These are phyloP conservation scores for Meira nashicola DNA, from an alignment of 1,284 basidiomycete species.

Conservation along the genomic window DNA sequence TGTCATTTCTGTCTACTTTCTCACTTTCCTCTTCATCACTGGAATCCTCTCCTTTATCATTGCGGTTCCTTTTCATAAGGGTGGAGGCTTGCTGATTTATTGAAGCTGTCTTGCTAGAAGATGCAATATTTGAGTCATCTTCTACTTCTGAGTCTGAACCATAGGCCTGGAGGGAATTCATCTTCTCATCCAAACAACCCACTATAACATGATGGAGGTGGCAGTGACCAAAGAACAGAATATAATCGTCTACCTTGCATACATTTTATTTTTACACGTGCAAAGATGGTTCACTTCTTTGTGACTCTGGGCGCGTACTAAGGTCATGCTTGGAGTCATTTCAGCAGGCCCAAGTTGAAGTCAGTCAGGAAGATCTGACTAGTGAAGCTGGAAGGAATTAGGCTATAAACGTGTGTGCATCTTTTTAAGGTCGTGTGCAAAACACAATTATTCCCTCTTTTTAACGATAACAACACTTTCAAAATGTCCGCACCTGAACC, in stretches of 20 bases:
- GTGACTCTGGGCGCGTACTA: no score
- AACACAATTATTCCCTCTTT: not conserved
- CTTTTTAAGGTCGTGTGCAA: not conserved
- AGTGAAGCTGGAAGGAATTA: no score
- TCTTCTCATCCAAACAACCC: not conserved
- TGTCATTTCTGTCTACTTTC: not conserved
- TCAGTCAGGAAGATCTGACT: no score
- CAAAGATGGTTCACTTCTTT: no score
- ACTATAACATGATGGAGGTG: no score
- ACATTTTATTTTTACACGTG: no score
- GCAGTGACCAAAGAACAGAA: no score
- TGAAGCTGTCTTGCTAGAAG: not conserved
- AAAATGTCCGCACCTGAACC: conserved; percentile 8
- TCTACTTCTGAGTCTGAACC: conserved; percentile 15
- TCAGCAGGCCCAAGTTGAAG: no score
- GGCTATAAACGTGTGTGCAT: no score
- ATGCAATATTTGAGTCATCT: not conserved
- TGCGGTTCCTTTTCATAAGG: not conserved
- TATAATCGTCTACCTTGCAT: no score
- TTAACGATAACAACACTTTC: not conserved
- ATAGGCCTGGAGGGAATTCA: conserved; percentile 14
- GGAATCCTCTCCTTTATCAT: not conserved
- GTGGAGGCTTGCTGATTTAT: not conserved
- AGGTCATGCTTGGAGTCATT: no score
- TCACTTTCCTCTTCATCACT: conserved; percentile 8